A percentile compares a stretch with the other conserved stretches of the same genome.
These are phyloP conservation scores for Quercus gilva DNA, from an alignment of 306 rosid genomes.

Conservation along the genomic window DNA sequence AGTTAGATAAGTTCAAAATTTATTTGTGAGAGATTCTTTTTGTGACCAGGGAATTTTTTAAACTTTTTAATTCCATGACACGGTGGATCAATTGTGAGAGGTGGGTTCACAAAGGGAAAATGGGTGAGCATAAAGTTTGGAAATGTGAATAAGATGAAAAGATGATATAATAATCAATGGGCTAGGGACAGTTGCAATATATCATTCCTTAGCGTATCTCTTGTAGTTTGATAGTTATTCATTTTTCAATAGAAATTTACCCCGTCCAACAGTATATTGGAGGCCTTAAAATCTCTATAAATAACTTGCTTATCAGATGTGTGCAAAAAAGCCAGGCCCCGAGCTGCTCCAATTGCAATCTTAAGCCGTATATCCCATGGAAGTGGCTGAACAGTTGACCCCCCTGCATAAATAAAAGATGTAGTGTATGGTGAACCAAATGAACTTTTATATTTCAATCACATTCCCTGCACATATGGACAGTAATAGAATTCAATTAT, in stretches of 20 bases:
- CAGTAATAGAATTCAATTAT: not conserved
- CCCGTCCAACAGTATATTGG: conserved; percentile 90
- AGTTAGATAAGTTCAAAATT: conserved; percentile 4
- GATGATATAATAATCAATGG: not conserved
- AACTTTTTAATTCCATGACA: too few species aligned
- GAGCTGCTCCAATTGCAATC: conserved; percentile 94
- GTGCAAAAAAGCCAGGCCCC: conserved; percentile 87
- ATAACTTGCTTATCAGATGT: conserved; percentile 79
- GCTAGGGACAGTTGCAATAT: not conserved
- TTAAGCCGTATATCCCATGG: conserved; percentile 82
- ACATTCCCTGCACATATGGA: conserved; percentile 3
- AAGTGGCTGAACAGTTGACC: conserved; percentile 77
- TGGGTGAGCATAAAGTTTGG: not conserved
- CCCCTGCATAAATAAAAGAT: conserved; percentile 55
- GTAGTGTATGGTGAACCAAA: conserved; percentile 10
- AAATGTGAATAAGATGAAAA: not conserved
- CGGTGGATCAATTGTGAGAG: too few species aligned
- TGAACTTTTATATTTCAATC: not conserved
- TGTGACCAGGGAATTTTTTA: too few species aligned
- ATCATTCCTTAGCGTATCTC: not conserved
- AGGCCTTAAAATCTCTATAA: conserved; percentile 94
- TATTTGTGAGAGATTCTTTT: too few species aligned
- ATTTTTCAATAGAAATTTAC: conserved; percentile 33
- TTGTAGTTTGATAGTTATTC: not conserved
- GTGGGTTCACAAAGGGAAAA: too few species aligned